Evolutionary conservation across 164 flowering plant species (phyloP).

Genomic region (Amborella trichopoda): DNA sequence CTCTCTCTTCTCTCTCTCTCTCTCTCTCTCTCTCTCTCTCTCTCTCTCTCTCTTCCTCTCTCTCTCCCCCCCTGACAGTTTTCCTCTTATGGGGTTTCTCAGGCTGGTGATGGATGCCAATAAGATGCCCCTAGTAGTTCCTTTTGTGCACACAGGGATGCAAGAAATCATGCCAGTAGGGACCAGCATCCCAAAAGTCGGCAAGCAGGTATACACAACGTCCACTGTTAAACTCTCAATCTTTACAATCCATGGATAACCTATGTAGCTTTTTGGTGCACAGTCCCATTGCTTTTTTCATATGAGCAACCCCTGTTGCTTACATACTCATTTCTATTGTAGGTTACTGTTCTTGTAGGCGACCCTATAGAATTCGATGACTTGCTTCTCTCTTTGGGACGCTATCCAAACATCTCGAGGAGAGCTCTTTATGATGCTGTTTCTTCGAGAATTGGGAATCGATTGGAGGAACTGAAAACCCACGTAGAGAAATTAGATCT

Average conservation of each 20-base stretch:
- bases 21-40: too few species aligned
- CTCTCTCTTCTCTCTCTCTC: too few species aligned
- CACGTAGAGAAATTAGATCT: slow-evolving; percentile 58
- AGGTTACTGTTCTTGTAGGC: slow-evolving; percentile 86
- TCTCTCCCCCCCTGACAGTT: too few species aligned
- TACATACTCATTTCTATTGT: background rate
- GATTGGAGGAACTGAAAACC: slow-evolving; percentile 44
- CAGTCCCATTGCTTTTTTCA: too few species aligned
- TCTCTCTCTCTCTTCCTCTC: too few species aligned
- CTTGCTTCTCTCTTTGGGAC: slow-evolving; percentile 27
- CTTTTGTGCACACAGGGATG: slow-evolving; percentile 95
- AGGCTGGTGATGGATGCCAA: slow-evolving; percentile 88
- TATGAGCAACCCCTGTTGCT: slow-evolving; percentile 3
- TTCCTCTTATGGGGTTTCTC: too few species aligned
- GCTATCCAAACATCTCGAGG: slow-evolving; percentile 25
- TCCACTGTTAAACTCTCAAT: too few species aligned
- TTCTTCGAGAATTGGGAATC: slow-evolving; percentile 53
- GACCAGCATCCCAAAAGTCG: slow-evolving; percentile 72
- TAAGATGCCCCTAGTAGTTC: slow-evolving; percentile 60
- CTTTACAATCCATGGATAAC: background rate
- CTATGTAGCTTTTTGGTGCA: background rate
- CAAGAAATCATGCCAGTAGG: slow-evolving; percentile 95
- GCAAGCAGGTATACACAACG: slow-evolving; percentile 61
- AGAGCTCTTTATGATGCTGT: slow-evolving; percentile 64
- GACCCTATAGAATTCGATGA: slow-evolving; percentile 85